Conservation (phyloP, 2,329 filamentous ascomycete species). For the Fusarium domesticum region DNA sequence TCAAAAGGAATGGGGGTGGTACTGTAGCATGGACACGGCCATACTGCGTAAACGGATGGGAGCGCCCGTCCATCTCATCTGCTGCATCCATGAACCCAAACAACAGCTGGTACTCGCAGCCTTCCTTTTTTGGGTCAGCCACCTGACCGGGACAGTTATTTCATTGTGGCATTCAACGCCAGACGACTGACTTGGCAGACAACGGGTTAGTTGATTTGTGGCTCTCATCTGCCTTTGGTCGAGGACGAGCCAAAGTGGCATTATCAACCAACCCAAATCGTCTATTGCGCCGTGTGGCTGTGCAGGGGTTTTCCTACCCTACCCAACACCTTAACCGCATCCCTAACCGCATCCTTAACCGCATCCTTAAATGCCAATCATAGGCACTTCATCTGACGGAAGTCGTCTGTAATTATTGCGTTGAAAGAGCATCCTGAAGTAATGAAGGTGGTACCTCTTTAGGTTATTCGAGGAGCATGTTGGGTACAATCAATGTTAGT, state of each 20-base stretch:
- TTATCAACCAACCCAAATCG: conserved; percentile 10
- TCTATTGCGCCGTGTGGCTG: conserved; percentile 17
- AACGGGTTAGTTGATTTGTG: too few relatives aligned
- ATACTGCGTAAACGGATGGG: conserved; percentile 14
- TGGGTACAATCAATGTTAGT: too few relatives aligned
- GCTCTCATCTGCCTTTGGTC: too few relatives aligned
- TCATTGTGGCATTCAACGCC: conserved; percentile 14
- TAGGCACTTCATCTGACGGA: not conserved
- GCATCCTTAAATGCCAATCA: conserved; percentile 2
- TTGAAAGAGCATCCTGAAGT: not conserved
- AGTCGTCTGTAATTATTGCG: not conserved
- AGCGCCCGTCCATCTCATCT: conserved; percentile 22
- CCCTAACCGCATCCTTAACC: conserved; percentile 1
- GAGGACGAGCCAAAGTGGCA: conserved; percentile 3
- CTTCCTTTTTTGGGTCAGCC: conserved; percentile 26
- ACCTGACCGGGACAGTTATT: conserved; percentile 22
- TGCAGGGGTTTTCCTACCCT: conserved; percentile 11
- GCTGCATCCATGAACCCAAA: conserved; percentile 17
- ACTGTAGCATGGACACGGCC: conserved; percentile 13
- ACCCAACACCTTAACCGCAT: not conserved
- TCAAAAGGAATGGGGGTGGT: conserved; percentile 9
- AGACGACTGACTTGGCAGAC: conserved; percentile 7
- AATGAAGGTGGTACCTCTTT: too few relatives aligned
- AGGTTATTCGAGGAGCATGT: too few relatives aligned
- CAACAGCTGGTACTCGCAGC: conserved; percentile 19